These are phyloP conservation scores for Aegilops sharonensis DNA, from an alignment of 176 grass and related monocot species.

Conservation along the genomic window DNA sequence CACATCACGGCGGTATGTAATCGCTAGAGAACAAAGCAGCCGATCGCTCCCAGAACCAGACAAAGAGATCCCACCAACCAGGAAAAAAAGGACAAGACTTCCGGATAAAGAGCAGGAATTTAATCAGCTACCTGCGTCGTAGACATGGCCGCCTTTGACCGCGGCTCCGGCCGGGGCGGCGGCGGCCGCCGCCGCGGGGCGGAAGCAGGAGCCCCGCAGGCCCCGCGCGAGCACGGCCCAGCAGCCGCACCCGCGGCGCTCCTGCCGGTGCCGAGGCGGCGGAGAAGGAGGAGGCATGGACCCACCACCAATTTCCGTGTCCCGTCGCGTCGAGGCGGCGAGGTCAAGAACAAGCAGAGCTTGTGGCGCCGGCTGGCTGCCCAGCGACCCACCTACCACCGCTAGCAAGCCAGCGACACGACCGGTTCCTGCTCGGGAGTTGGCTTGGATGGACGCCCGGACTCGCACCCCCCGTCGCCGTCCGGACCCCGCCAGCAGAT, in stretches of 20 bases:
- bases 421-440: background rate
- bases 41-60: slow-evolving; percentile 14
- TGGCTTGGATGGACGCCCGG: background rate
- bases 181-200: background rate
- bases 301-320: background rate
- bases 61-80: slow-evolving; percentile 29
- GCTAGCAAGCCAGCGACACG: background rate
- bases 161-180: slow-evolving; percentile 8
- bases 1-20: slow-evolving; percentile 10
- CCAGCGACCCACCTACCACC: background rate
- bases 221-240: slow-evolving; percentile 68
- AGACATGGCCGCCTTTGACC: slow-evolving; percentile 70
- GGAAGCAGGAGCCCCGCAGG: slow-evolving; percentile 56
- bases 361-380: background rate
- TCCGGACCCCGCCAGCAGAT: slow-evolving; percentile 35
- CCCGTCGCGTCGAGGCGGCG: background rate
- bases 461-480: slow-evolving; percentile 8
- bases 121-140: slow-evolving; percentile 60
- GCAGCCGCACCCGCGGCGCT: slow-evolving; percentile 59
- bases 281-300: slow-evolving; percentile 38
- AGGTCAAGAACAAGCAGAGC: background rate
- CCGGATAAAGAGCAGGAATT: background rate
- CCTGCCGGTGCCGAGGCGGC: slow-evolving; percentile 21
- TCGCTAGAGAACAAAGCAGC: slow-evolving; percentile 28
- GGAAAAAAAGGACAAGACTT: background rate